phyloP scores from a whole-genome alignment of 2,329 filamentous ascomycete species.

The Epichloe gansuensis region DNA sequence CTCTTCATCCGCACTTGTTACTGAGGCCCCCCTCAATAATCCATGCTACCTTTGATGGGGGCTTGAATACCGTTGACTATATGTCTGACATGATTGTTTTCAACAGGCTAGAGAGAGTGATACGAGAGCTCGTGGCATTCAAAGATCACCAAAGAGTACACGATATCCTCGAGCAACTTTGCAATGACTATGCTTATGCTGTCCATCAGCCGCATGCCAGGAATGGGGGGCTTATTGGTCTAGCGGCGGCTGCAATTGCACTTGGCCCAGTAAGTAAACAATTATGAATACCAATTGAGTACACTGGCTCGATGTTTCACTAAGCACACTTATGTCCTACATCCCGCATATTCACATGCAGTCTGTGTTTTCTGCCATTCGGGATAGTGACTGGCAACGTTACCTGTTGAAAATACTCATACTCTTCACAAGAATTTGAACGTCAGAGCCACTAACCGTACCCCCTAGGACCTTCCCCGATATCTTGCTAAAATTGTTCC shows the following conservation, averaged over 20 bases:
- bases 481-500: constrained; percentile 92
- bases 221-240: constrained; percentile 93
- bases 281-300: neutral
- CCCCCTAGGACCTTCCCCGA: constrained; percentile 66
- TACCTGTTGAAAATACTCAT: neutral
- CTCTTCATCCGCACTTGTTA: neutral
- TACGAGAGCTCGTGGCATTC: constrained; percentile 66
- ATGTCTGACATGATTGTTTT: constrained; percentile 8
- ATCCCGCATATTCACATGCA: neutral
- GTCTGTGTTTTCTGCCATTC: neutral
- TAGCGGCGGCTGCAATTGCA: constrained; percentile 91
- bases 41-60: neutral
- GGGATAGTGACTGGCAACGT: neutral
- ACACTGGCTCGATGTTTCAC: neutral
- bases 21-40: constrained; percentile 1
- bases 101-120: constrained; percentile 70
- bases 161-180: constrained; percentile 87
- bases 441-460: neutral
- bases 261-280: constrained; percentile 63
- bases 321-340: neutral
- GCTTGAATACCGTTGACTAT: neutral
- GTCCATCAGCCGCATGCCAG: constrained; percentile 93
- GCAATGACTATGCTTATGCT: constrained; percentile 94
- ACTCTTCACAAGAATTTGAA: neutral
- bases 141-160: constrained; percentile 72